Conservation (phyloP, 768 basidiomycete species). For the Hericium alpestre region DNA sequence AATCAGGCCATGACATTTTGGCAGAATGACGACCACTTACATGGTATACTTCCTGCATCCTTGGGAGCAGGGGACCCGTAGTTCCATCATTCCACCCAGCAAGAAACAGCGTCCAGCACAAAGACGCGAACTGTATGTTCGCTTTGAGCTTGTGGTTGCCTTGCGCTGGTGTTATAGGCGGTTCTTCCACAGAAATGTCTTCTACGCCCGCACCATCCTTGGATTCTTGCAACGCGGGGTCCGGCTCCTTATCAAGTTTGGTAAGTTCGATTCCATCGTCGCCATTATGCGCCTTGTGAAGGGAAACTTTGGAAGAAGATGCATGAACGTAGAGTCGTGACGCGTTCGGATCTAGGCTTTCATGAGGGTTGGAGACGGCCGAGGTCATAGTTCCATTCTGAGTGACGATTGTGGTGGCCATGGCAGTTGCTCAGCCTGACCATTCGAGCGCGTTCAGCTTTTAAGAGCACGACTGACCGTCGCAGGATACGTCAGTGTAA, state of each 20-base stretch:
- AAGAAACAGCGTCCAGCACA: background rate
- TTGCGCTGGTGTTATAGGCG: background rate
- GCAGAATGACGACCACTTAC: slow-evolving; percentile 17
- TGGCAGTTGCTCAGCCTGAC: no score
- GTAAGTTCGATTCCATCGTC: background rate
- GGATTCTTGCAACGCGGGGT: background rate
- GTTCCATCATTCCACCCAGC: slow-evolving; percentile 27
- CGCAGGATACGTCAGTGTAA: no score
- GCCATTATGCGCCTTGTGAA: background rate
- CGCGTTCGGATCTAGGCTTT: background rate
- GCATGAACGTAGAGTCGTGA: background rate
- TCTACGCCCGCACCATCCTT: background rate
- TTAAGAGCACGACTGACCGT: no score
- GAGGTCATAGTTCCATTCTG: background rate
- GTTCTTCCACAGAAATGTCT: background rate
- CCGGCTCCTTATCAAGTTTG: background rate
- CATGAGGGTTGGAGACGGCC: background rate
- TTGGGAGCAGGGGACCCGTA: slow-evolving; percentile 63
- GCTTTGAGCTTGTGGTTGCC: background rate
- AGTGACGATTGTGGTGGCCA: no score
- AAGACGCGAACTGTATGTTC: background rate
- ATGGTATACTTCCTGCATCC: slow-evolving; percentile 50
- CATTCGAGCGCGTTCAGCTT: no score
- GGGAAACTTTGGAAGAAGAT: background rate
- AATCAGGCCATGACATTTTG: background rate